A percentile compares a stretch with the other conserved stretches of the same genome.
Conservation (phyloP, 345 rosid species). For the Rhodamnia argentea region DNA sequence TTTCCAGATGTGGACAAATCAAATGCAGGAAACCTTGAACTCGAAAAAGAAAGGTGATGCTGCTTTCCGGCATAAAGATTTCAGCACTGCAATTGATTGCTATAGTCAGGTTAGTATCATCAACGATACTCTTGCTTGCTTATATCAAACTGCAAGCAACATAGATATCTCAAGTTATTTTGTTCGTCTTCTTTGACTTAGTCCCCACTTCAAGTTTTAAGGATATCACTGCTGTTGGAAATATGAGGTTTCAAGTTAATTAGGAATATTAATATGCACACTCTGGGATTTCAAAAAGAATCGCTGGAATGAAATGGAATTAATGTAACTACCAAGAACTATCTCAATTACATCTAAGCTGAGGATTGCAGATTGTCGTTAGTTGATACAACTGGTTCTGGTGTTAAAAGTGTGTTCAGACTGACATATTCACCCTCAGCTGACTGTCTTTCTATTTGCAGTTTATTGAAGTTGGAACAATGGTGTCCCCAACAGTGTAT, state of each 20-base stretch:
- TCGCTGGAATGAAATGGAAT: neutral
- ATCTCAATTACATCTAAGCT: neutral
- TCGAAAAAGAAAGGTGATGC: conserved; percentile 80
- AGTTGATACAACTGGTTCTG: neutral
- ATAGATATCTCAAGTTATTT: neutral
- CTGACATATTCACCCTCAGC: conserved; percentile 4
- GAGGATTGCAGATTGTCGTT: neutral
- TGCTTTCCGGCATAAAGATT: conserved; percentile 69
- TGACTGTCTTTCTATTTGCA: conserved; percentile 15
- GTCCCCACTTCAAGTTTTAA: neutral
- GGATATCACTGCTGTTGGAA: neutral
- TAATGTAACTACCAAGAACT: neutral
- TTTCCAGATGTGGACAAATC: conserved; percentile 77
- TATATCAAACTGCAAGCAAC: neutral
- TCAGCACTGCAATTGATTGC: conserved; percentile 45
- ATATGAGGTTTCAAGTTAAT: neutral
- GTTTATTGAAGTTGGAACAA: conserved; percentile 65
- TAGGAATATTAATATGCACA: neutral
- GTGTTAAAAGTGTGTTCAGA: neutral
- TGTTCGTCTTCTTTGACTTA: neutral
- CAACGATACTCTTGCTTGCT: neutral
- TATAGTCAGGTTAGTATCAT: conserved; percentile 53
- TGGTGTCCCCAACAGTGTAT: conserved; percentile 63
- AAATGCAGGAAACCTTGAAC: conserved; percentile 74
- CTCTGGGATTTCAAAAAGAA: neutral